These are phyloP conservation scores for Periglandula ipomoeae DNA, from an alignment of 2,329 filamentous ascomycete genomes.

Conservation along the genomic window DNA sequence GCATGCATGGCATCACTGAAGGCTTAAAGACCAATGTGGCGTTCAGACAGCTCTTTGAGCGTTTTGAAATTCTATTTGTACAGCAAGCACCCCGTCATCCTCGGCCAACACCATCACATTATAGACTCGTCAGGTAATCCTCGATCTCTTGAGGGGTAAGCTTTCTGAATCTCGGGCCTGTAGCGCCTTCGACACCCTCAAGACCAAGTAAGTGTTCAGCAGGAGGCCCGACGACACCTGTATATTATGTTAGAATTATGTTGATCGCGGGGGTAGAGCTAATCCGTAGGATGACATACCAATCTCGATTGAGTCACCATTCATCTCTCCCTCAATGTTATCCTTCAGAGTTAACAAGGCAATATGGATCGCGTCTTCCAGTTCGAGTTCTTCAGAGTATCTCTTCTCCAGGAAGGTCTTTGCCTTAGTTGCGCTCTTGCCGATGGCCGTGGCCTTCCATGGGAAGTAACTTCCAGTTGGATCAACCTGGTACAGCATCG, in stretches of 20 bases:
- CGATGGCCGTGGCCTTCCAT: conserved; percentile 98
- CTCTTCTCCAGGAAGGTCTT: conserved; percentile 99
- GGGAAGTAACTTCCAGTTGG: conserved; percentile 98
- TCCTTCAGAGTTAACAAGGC: conserved; percentile 95
- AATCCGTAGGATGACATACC: conserved; percentile 43
- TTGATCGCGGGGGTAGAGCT: background rate
- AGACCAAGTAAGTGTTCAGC: conserved; percentile 88
- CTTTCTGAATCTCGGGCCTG: conserved; percentile 85
- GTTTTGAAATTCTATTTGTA: conserved; percentile 37
- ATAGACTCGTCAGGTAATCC: conserved; percentile 98
- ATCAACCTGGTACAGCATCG: conserved; percentile 97
- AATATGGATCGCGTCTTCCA: conserved; percentile 98
- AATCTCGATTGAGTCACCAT: conserved; percentile 96
- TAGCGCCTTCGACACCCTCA: conserved; percentile 77
- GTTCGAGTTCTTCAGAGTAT: conserved; percentile 92
- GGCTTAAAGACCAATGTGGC: background rate
- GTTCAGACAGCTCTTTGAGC: conserved; percentile 20
- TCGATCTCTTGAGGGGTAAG: conserved; percentile 97
- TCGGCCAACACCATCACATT: conserved; percentile 27
- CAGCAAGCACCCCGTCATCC: conserved; percentile 25
- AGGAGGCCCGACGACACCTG: conserved; percentile 89
- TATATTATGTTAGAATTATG: conserved; percentile 14
- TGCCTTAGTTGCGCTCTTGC: conserved; percentile 94
- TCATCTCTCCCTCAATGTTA: conserved; percentile 99
- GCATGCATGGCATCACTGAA: background rate